Evolutionary conservation across 148 eudicot species (phyloP), one percentile per base, ranked within the genome.

Genomic region (Camellia granthamiana): DNA sequence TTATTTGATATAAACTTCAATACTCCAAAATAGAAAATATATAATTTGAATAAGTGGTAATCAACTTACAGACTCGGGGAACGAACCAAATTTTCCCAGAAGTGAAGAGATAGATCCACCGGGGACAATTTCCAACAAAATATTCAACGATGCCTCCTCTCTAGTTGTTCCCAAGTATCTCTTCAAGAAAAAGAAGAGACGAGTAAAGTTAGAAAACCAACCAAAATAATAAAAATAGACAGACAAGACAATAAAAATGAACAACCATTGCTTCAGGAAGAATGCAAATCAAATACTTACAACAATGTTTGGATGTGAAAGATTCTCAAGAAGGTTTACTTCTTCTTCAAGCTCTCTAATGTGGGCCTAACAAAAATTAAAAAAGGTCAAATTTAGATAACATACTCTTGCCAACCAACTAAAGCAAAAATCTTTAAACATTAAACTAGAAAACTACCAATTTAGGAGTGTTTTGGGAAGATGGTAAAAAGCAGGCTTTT

Each of bases 31-130:
- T 23, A 41, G 42, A 41, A 61, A 21, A 1, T 38, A 3, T 19
- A 63, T 59, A 69, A 38, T 7, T 75, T 23, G 9, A 64, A 44
- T 1, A 76, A 41, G 66, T 44, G 16, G 43, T 38, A 70, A 77
- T 58, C 71, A 42, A 86, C 98, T 89, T 91, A 96, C 99, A 76
- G 98, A 85, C 84, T 96, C 99, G 0, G 99, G 99, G 68, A 96
- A 96, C 38, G 99, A 95, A 81, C 98, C 99, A 70, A 95, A 95
- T 69, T 95, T 95, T 49, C 96, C 97, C 19, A 95, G 81, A 76
- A 95, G 94, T n/a, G 99, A 95, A 16, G 97, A 85, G 46, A 95
- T 95, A 14, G 97, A 93, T 81, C 99, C 99, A 86, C 99, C 99
- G 0, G 99, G 97, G 63, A 95, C 99, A 81, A 95, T 92, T 83